Evolutionary conservation across 192 early-diverging fungal genomes (phyloP).

Genomic region (Dissophora ornata): DNA sequence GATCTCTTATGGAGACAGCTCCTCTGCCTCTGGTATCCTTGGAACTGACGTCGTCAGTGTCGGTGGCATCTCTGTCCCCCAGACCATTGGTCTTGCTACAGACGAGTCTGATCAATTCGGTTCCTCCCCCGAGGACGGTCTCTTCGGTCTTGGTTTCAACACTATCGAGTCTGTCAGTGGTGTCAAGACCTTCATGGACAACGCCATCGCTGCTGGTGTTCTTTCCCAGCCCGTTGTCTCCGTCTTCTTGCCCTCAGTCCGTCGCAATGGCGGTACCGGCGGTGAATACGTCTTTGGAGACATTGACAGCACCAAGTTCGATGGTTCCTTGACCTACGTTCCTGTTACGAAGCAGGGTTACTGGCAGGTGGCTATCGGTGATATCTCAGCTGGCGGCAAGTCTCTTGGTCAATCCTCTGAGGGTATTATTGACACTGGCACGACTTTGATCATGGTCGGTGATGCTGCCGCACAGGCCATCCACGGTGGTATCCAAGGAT

Average conservation of each 20-base stretch:
- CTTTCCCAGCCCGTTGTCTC: slow-evolving; percentile 68
- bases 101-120: slow-evolving; percentile 63
- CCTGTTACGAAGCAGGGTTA: no score
- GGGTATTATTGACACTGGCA: slow-evolving; percentile 73
- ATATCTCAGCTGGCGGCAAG: slow-evolving; percentile 45
- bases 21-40: no score
- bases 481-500: slow-evolving; percentile 40
- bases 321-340: slow-evolving; percentile 63
- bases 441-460: slow-evolving; percentile 69
- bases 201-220: no score
- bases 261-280: slow-evolving; percentile 52
- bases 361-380: slow-evolving; percentile 67
- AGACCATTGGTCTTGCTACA: slow-evolving; percentile 70
- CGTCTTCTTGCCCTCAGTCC: slow-evolving; percentile 65
- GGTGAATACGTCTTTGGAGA: slow-evolving; percentile 68
- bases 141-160: no score
- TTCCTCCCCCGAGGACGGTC: slow-evolving; percentile 68
- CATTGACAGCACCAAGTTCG: slow-evolving; percentile 58
- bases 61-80: slow-evolving; percentile 66
- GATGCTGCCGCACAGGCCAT: slow-evolving; percentile 64
- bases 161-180: no score
- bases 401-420: slow-evolving; percentile 33
- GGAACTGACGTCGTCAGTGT: no score
- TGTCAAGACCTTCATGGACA: no score
- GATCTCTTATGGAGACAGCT: slow-evolving; percentile 74